Base-by-base conservation (phyloP, 768 basidiomycete genomes). In the Phanerodontia chrysosporium region DNA sequence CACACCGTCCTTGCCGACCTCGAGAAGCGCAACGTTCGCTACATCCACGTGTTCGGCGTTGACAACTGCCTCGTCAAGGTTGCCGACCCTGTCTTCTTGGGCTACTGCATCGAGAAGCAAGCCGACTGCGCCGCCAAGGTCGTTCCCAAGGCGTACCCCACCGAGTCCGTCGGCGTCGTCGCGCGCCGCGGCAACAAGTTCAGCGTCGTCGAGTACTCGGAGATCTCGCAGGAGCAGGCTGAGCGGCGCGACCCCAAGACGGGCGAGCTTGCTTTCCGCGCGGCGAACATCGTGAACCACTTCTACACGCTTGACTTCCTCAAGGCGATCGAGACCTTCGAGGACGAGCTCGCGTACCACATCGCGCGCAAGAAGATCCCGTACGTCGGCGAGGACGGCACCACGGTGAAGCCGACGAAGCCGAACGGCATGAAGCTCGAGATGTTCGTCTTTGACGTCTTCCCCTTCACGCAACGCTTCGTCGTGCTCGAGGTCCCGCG, bases 371-470 rank as follows among this genome's bases (percentile, higher is more conserved):
- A 99, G 77, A 99, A 98, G 82, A 98, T 99, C 64, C 80, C 94
- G 7, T 83, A 89, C 65, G 77, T 95, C 62, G 86, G 92, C 59
- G 67, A 80, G 57, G 80, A 82, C 14, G 95, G 92, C 21, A 77
- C 84, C 61, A 25, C 67, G 3, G 73, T 95, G 69, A 95, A 95
- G 69, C 95, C 97, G 1, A 72, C 75, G 62, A 86, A 87, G 69
- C 91, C 94, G n/a, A 98, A 99, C 72, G 97, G 97, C 61, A 96
- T 98, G 92, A 99, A 99, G 76, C 85, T 99, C 62, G 97, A 99
- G 74, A 78, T 95, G 77, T 99, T 99, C 75, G 90, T 99, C 30
- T 99, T 99, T 68, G 97, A 99, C 74, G 97, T 99, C 46, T 98
- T 99, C 80, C 95, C 95, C 0, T 92, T 84, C 75, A 93, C 94